Conservation (phyloP, 164 flowering plant genomes). For the Santalum album region DNA sequence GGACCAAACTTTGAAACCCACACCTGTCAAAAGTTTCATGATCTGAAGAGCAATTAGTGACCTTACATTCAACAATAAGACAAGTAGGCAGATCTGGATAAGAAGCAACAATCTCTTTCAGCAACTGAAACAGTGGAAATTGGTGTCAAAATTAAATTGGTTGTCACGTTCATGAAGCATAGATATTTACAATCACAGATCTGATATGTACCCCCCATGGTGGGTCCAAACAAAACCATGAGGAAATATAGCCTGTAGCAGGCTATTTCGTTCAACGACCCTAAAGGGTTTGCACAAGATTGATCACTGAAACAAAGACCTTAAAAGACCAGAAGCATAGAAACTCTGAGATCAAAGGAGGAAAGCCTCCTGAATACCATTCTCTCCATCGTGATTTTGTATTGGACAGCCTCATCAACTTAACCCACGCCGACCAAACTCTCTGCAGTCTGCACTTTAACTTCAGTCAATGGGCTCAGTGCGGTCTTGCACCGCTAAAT, state of each 20-base stretch:
- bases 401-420: not conserved
- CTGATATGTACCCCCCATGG: not conserved
- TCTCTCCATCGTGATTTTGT: too few relatives aligned
- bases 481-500: slow-evolving; percentile 15
- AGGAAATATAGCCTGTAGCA: not conserved
- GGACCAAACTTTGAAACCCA: too few relatives aligned
- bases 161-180: not conserved
- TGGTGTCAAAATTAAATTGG: not conserved
- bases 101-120: not conserved
- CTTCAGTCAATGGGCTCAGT: slow-evolving; percentile 21
- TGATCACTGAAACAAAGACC: not conserved
- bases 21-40: too few relatives aligned
- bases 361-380: too few relatives aligned
- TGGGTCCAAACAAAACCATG: not conserved
- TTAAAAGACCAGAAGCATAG: too few relatives aligned
- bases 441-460: too few relatives aligned
- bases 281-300: not conserved
- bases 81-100: too few relatives aligned
- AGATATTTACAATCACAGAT: slow-evolving; percentile 1
- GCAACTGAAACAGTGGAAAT: not conserved
- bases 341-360: too few relatives aligned
- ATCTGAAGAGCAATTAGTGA: too few relatives aligned
- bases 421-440: not conserved
- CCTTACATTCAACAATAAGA: too few relatives aligned
- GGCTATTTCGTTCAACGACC: not conserved